Base-by-base conservation (phyloP, 352 stramenopile genomes). In the Globisporangium ultimum region DNA sequence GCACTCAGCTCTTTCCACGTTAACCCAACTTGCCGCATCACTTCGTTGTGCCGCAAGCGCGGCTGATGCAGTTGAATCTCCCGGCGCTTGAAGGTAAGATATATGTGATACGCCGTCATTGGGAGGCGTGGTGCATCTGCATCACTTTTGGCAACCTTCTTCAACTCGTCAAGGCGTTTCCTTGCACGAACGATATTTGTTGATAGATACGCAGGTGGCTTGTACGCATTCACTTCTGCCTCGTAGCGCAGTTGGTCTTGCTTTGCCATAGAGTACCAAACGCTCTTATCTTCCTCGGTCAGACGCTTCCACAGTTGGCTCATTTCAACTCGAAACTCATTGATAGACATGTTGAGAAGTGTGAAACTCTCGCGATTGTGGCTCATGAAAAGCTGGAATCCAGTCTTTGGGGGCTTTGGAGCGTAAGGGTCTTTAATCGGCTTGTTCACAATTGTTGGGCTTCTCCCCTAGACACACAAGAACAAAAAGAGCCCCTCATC, bases 381-480 rank as follows among this genome's bases (percentile, higher is more conserved):
- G 22, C 60, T 68, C 54, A 90, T 66, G 49, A 90, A 88, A 17
- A 86, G 61, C 46, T 88, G 78, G 40, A 90, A 90, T 20, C 62
- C 76, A n/a, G 75, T 78, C 52, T 75, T 74, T 4, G 78, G 68
- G 7, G 63, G 52, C 47, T 80, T 74, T 10, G 70, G 73, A 2
- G 72, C 69, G 24, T 68, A 75, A 8, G 76, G 65, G 43, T 84
- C 69, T 63, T 75, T 78, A 18, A 72, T 48, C 17, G 50, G 57
- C 48, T 57, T 63, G 17, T 28, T 34, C 32, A 53, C 45, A 0
- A 59, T 51, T 5, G 45, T 36, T 15, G 64, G 58, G 8, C 53
- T 7, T 14, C 43, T 42, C 11, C 56, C 46, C 61, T 68, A 42
- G 18, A 59, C 21, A 34, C 24, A 53, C 10, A 21, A 38, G 0